phyloP scores from a whole-genome alignment of 2,329 filamentous ascomycete genomes.

The Paecilomyces niveus region DNA sequence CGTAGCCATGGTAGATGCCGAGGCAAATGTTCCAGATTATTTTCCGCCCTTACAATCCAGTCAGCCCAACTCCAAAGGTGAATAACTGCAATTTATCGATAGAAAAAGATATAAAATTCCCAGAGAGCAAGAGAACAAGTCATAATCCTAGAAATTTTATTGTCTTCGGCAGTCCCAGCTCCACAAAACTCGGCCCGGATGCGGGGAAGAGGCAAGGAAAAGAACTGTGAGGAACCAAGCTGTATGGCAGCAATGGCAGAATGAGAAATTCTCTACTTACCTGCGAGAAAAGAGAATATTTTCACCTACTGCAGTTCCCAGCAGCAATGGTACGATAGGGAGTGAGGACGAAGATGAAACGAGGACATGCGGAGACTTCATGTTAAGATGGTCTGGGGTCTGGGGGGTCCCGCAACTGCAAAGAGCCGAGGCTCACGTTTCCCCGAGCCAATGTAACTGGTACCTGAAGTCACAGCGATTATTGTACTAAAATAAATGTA shows the following conservation, averaged over 20 bases:
- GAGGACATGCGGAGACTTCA: not conserved
- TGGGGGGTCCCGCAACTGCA: not conserved
- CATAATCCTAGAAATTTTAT: not conserved
- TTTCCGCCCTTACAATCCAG: not conserved
- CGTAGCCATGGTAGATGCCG: constrained; percentile 55
- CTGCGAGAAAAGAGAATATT: not conserved
- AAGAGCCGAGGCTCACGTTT: not conserved
- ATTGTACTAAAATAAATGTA: not conserved
- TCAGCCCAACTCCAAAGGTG: not conserved
- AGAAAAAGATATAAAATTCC: not conserved
- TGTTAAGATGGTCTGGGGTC: not conserved
- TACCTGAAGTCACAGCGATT: not conserved
- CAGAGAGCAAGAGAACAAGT: not conserved
- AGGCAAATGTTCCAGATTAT: not conserved
- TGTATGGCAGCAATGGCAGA: not conserved
- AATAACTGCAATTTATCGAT: not conserved
- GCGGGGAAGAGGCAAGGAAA: not conserved
- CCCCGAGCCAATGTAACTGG: not conserved
- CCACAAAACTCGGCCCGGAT: not conserved
- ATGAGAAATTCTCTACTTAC: not conserved
- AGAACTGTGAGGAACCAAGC: not conserved
- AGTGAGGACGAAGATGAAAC: not conserved
- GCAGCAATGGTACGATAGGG: not conserved
- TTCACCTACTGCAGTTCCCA: not conserved
- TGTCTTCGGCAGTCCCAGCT: not conserved